These are phyloP conservation scores for Cystobasidium sp. DNA, from an alignment of 1,284 basidiomycete species.

Conservation along the genomic window DNA sequence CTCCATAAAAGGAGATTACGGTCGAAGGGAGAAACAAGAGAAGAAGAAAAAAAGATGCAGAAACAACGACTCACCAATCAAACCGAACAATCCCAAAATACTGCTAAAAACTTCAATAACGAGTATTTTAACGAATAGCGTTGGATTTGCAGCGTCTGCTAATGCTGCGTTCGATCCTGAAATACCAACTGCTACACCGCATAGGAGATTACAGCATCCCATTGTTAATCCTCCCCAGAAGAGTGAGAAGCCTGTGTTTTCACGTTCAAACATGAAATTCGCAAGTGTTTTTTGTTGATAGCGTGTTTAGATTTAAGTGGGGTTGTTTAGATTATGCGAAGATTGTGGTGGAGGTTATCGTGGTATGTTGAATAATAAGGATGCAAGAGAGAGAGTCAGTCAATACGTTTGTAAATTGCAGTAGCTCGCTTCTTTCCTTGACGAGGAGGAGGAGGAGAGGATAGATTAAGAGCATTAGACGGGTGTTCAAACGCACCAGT, in stretches of 20 bases:
- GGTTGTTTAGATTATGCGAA: conserved; percentile 16
- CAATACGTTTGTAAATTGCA: not conserved
- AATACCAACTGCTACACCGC: conserved; percentile 86
- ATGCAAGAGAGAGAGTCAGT: not conserved
- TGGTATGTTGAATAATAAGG: no score
- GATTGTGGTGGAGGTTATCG: not conserved
- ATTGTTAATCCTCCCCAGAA: conserved; percentile 96
- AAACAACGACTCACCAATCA: conserved; percentile 71
- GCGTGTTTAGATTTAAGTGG: not conserved
- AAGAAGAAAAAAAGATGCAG: not conserved
- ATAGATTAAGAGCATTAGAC: no score
- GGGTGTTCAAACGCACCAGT: conserved; percentile 63
- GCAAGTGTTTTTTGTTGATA: conserved; percentile 4
- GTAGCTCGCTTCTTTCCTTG: no score
- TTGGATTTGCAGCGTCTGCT: conserved; percentile 88
- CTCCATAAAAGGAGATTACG: not conserved
- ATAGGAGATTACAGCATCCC: conserved; percentile 86
- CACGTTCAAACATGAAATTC: not conserved
- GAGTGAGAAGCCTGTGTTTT: conserved; percentile 72
- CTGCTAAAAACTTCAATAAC: conserved; percentile 94
- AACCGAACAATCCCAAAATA: conserved; percentile 85
- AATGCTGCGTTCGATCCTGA: conserved; percentile 90
- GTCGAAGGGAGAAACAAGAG: not conserved
- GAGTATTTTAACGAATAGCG: conserved; percentile 90
- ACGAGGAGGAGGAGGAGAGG: not conserved